Conservation (phyloP, 768 basidiomycete species). For the Trametes cinnabarina region DNA sequence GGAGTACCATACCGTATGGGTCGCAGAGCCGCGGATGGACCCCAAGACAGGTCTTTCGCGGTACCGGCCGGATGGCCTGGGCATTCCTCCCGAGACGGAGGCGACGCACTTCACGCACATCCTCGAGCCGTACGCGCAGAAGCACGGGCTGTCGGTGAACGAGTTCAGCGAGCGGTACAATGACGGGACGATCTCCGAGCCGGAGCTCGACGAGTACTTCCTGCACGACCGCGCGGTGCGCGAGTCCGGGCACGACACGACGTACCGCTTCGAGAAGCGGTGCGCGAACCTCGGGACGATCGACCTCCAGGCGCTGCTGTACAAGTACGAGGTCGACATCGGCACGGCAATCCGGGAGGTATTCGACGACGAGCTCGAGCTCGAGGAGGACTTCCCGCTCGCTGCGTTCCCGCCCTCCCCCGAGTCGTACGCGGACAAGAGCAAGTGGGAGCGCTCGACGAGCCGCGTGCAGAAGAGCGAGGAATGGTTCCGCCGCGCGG, state of each 20-base stretch:
- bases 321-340: constrained; percentile 99
- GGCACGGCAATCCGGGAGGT: constrained; percentile 96
- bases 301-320: constrained; percentile 91
- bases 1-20: constrained; percentile 98
- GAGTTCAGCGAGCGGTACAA: constrained; percentile 99
- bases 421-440: constrained; percentile 63
- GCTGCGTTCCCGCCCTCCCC: constrained; percentile 88
- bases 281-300: constrained; percentile 97
- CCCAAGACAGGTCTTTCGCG: constrained; percentile 92
- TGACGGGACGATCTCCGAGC: constrained; percentile 77
- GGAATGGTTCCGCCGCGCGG: constrained; percentile 93
- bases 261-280: constrained; percentile 96
- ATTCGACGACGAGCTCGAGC: constrained; percentile 87
- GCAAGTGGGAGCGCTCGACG: constrained; percentile 54
- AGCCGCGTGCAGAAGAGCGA: constrained; percentile 67
- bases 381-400: constrained; percentile 90
- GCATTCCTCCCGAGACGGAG: constrained; percentile 98
- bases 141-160: constrained; percentile 88
- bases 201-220: constrained; percentile 94
- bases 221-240: constrained; percentile 94
- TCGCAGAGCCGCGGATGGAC: constrained; percentile 91
- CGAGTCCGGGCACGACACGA: constrained; percentile 95
- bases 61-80: constrained; percentile 89
- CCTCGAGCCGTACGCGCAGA: constrained; percentile 89
- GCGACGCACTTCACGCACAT: constrained; percentile 98